phyloP scores from a whole-genome alignment of 1,284 basidiomycete species.

The Cutaneotrichosporon sp. region DNA sequence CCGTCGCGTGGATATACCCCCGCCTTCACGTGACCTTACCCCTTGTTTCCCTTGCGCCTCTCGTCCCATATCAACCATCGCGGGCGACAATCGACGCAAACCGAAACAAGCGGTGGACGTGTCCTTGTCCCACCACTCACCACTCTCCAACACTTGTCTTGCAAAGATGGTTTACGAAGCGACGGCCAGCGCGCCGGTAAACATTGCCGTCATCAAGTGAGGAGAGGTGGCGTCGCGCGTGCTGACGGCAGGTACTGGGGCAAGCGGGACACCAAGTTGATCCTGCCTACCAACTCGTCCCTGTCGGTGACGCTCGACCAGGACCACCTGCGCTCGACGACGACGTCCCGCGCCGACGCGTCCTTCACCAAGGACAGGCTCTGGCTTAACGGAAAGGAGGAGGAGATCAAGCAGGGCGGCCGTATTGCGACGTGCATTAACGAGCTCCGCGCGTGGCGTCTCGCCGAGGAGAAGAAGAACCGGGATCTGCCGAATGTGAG shows the following conservation, averaged over 20 bases:
- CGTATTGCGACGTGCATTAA: conserved; percentile 78
- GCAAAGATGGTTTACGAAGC: conserved; percentile 61
- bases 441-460: conserved; percentile 76
- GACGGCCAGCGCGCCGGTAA: conserved; percentile 87
- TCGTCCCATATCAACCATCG: no score
- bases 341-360: conserved; percentile 79
- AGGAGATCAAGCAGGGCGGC: conserved; percentile 76
- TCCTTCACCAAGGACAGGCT: conserved; percentile 69
- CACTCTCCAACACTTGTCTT: background rate
- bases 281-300: conserved; percentile 95
- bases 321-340: conserved; percentile 90
- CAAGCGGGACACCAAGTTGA: conserved; percentile 90
- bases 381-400: conserved; percentile 91
- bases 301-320: conserved; percentile 95
- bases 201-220: conserved; percentile 94
- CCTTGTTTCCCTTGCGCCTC: no score
- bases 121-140: no score
- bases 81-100: no score
- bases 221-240: conserved; percentile 22
- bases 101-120: no score
- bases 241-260: conserved; percentile 81
- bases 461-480: conserved; percentile 66
- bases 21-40: no score
- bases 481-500: conserved; percentile 61
- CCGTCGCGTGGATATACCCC: no score